Conservation (phyloP, 768 basidiomycete species). For the Lactifluus echinatus region DNA sequence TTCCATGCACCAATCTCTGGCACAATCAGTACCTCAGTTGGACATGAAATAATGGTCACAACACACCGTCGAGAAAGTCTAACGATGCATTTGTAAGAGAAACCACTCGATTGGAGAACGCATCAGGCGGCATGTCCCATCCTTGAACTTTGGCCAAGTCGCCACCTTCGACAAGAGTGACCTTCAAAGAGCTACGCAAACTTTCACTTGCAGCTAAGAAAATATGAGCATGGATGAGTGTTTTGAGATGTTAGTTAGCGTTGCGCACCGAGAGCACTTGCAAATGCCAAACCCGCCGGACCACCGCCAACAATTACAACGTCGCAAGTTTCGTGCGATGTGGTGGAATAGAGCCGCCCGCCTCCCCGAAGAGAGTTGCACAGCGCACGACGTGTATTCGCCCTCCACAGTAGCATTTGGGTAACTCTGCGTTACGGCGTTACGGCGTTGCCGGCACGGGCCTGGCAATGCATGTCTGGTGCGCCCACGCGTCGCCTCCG, state of each 20-base stretch:
- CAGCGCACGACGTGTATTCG: neutral
- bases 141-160: conserved; percentile 57
- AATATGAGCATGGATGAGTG: conserved; percentile 3
- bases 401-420: neutral
- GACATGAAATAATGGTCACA: neutral
- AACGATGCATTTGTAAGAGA: conserved; percentile 75
- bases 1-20: conserved; percentile 81
- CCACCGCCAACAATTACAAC: conserved; percentile 94
- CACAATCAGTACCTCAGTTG: neutral
- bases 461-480: too few relatives aligned
- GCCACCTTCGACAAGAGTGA: conserved; percentile 76
- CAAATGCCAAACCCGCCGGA: conserved; percentile 83
- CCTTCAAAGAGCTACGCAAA: conserved; percentile 44
- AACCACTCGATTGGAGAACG: conserved; percentile 78
- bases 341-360: neutral
- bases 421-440: too few relatives aligned
- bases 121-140: conserved; percentile 50
- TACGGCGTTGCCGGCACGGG: too few relatives aligned
- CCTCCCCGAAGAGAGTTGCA: neutral
- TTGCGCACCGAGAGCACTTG: conserved; percentile 71
- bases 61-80: conserved; percentile 53
- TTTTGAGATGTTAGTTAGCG: neutral
- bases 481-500: too few relatives aligned
- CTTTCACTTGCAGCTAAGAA: conserved; percentile 43
- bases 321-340: conserved; percentile 50